Evolutionary conservation across 1,284 basidiomycete species (phyloP), one percentile per base, ranked within the genome.

Genomic region (Fomitopsis schrenkii): DNA sequence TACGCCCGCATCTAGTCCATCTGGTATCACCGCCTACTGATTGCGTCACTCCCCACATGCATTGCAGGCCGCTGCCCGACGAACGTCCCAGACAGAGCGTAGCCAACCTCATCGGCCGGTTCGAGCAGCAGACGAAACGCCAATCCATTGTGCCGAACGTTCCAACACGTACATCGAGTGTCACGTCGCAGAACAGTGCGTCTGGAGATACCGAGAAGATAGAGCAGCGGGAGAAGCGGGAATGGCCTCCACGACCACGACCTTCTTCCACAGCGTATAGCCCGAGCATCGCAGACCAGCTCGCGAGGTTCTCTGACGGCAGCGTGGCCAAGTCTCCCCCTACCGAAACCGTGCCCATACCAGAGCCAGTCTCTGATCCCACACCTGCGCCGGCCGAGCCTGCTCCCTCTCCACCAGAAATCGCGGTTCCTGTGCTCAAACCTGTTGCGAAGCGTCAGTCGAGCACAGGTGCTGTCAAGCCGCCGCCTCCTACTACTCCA

Each of bases 51-150:
- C 54, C 50, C 22, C 52, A 4, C 35, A 33, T 38, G 36, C 36
- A 42, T n/a, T 38, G 52, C 62, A 91, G 91, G 90, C 86, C 88
- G 59, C 76, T 91, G 63, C 90, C 90, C 73, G 91, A 93, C 80
- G 90, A 93, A 77, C 83, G 87, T 70, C 90, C 90, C 57, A 86
- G 91, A 64, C 82, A 82, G 71, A 90, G 87, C 69, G 91, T 93
- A 58, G 90, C 90, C 63, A 93, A 91, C 71, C 86, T 93, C 75
- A 92, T 93, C 69, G 90, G 90, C 53, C 83, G 88, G 62, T 93
- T 92, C 67, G 90, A 93, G 72, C 87, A 84, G 69, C 87, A 90
- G 75, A 84, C 79, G 61, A 91, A 91, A 74, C 82, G 84, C 53
- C 80, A 82, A 63, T 75, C 82, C 5, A 55, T 69, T 9, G 65